These are phyloP conservation scores for Syncephalastrum sp. DNA, from an alignment of 371 early-diverging fungal species.

Conservation along the genomic window DNA sequence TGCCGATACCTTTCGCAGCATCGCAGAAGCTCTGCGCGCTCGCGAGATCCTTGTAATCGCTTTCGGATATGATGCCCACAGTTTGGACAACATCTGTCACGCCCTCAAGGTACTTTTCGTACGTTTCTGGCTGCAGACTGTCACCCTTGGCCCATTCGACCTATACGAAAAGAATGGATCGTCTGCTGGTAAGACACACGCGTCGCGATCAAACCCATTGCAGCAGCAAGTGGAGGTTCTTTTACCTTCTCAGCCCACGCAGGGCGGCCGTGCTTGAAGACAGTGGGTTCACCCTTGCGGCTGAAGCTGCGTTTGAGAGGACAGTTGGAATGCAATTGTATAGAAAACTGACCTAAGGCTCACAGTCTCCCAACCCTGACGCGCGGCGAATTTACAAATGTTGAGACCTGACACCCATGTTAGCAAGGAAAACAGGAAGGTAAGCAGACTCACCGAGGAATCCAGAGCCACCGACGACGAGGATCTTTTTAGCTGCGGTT, in stretches of 20 bases:
- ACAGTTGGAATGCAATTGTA: not conserved
- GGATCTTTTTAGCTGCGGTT: constrained; percentile 44
- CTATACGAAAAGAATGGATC: constrained; percentile 11
- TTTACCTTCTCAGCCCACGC: constrained; percentile 46
- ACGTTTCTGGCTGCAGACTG: constrained; percentile 61
- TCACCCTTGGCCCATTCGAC: constrained; percentile 70
- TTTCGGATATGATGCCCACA: constrained; percentile 71
- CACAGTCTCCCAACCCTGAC: constrained; percentile 73
- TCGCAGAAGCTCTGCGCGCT: constrained; percentile 50
- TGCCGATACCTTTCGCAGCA: constrained; percentile 22
- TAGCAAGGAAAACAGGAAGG: not conserved
- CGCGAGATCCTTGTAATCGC: constrained; percentile 64
- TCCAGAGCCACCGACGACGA: constrained; percentile 77
- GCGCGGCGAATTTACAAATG: constrained; percentile 64
- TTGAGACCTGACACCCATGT: constrained; percentile 37
- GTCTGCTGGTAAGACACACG: not conserved
- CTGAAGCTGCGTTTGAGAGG: constrained; percentile 19
- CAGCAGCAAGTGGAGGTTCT: not conserved
- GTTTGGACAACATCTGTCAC: constrained; percentile 71
- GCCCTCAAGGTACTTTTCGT: constrained; percentile 49
- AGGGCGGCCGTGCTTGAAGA: constrained; percentile 28
- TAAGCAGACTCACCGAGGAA: constrained; percentile 53
- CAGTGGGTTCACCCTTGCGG: constrained; percentile 51
- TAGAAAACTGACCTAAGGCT: constrained; percentile 60
- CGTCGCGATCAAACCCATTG: not conserved